Evolutionary conservation across 179 eudicot genomes (phyloP).

Genomic region (Beta macrorhiza): DNA sequence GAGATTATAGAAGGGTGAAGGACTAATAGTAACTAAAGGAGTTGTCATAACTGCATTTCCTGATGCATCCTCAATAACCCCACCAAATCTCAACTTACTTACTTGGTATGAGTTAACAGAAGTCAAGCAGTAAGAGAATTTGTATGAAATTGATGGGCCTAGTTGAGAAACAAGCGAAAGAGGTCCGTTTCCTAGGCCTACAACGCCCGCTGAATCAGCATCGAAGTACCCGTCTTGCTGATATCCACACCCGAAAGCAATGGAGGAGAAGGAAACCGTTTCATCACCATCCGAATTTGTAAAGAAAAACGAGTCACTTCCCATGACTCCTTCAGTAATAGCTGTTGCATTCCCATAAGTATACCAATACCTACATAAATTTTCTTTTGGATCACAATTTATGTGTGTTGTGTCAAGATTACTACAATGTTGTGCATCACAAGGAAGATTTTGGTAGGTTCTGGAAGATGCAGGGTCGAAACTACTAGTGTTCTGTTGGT

Average conservation of each 20-base stretch:
- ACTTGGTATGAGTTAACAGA: not conserved
- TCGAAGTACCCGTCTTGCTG: constrained; percentile 19
- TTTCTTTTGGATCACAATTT: not conserved
- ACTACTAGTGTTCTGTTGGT: constrained; percentile 16
- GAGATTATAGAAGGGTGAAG: constrained; percentile 18
- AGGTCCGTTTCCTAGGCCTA: constrained; percentile 23
- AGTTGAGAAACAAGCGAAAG: constrained; percentile 23
- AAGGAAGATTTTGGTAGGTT: constrained; percentile 14
- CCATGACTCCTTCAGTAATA: constrained; percentile 24
- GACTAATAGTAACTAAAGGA: not conserved
- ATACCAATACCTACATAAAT: constrained; percentile 21
- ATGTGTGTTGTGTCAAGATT: not conserved
- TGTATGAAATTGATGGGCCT: constrained; percentile 8
- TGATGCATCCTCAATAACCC: not conserved
- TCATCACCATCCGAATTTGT: not conserved
- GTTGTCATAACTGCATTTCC: not conserved
- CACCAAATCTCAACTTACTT: constrained; percentile 21
- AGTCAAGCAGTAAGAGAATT: constrained; percentile 22
- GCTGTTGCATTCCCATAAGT: constrained; percentile 21
- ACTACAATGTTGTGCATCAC: constrained; percentile 19
- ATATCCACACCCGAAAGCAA: constrained; percentile 26
- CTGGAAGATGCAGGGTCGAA: constrained; percentile 17
- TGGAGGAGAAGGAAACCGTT: not conserved
- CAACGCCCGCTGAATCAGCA: constrained; percentile 13
- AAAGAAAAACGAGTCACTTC: constrained; percentile 20